These are phyloP conservation scores for Entomortierella lignicola DNA, from an alignment of 192 early-diverging fungal species.

Conservation along the genomic window DNA sequence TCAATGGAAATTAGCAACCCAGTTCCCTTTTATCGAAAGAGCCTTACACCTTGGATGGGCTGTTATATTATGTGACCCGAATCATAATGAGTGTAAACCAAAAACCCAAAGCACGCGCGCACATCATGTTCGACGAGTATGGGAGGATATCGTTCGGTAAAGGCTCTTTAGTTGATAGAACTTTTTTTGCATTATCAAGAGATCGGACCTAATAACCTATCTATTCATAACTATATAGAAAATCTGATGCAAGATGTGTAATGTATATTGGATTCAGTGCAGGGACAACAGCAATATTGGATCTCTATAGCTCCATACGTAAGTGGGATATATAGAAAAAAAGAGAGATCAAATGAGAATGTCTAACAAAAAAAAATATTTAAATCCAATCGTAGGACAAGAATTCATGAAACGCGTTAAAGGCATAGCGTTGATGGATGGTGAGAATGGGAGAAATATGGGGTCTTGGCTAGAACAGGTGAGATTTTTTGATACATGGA, in stretches of 20 bases:
- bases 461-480: conserved; percentile 3
- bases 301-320: conserved; percentile 17
- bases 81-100: conserved; percentile 1
- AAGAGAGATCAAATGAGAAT: neutral
- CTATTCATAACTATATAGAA: neutral
- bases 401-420: conserved; percentile 25
- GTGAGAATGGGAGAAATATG: neutral
- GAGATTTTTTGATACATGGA: neutral
- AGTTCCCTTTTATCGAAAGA: conserved; percentile 34
- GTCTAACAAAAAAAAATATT: neutral
- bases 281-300: conserved; percentile 17
- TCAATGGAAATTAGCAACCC: conserved; percentile 23
- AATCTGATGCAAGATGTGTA: conserved; percentile 26
- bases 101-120: conserved; percentile 4
- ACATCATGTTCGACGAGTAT: conserved; percentile 34
- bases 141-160: conserved; percentile 40
- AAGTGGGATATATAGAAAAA: conserved; percentile 1
- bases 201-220: neutral
- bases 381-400: neutral
- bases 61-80: conserved; percentile 38
- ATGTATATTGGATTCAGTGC: conserved; percentile 40
- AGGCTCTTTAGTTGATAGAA: no score
- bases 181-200: neutral
- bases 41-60: conserved; percentile 22
- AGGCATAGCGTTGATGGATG: conserved; percentile 29